Percentiles rank a stretch among this genome's conserved stretches.
Conservation (phyloP, 148 eudicot genomes). For the Cornus controversa region DNA sequence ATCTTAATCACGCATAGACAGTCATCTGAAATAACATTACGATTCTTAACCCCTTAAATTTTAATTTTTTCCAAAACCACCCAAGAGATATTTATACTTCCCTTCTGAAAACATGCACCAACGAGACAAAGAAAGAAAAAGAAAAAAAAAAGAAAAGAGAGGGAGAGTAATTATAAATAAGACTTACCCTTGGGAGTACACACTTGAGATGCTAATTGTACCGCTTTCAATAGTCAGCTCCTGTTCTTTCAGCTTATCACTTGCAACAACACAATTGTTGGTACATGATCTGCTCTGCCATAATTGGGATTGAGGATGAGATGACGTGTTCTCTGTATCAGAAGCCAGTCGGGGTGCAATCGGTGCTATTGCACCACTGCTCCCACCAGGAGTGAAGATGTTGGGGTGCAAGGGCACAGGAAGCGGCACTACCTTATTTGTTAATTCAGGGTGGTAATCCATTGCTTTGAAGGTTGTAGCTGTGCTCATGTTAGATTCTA, state of each 20-base stretch:
- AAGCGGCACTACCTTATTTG: conserved; percentile 33
- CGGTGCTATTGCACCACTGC: conserved; percentile 31
- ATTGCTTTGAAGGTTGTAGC: conserved; percentile 37
- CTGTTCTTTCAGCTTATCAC: conserved; percentile 53
- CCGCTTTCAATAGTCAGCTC: conserved; percentile 77
- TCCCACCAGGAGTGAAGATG: conserved; percentile 39
- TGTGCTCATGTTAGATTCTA: conserved; percentile 39
- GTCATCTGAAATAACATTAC: not conserved
- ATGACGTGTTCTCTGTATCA: conserved; percentile 33
- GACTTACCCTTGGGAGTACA: conserved; percentile 85
- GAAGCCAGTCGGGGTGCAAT: conserved; percentile 34
- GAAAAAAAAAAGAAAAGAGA: not conserved
- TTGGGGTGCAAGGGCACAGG: conserved; percentile 39
- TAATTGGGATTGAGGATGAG: conserved; percentile 48
- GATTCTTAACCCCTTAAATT: not conserved
- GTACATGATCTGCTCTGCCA: conserved; percentile 45
- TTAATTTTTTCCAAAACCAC: too few relatives aligned
- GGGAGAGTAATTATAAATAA: conserved; percentile 11
- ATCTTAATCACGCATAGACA: not conserved
- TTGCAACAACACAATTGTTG: conserved; percentile 30
- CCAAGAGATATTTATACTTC: not conserved
- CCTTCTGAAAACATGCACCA: not conserved
- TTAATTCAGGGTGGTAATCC: conserved; percentile 37
- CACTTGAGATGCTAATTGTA: conserved; percentile 79
- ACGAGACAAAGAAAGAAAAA: not conserved